These are phyloP conservation scores for Heliocybe sulcata DNA, from an alignment of 1,284 basidiomycete species.

Conservation along the genomic window DNA sequence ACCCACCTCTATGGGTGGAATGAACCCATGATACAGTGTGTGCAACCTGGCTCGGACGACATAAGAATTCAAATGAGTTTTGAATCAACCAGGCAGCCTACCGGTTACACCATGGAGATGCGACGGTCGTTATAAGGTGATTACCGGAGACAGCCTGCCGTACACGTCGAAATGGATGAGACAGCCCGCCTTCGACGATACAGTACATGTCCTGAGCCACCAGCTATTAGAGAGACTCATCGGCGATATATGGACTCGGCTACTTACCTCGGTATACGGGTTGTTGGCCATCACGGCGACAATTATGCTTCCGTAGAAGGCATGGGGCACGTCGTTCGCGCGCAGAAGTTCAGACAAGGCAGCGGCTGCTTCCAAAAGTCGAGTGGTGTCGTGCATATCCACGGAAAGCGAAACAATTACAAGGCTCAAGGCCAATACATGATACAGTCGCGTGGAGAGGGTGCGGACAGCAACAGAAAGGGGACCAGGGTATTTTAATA, in stretches of 20 bases:
- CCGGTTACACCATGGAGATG: slow-evolving; percentile 52
- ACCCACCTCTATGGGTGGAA: slow-evolving; percentile 29
- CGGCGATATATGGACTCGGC: slow-evolving; percentile 5
- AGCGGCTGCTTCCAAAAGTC: slow-evolving; percentile 56
- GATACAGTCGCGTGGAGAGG: slow-evolving; percentile 13
- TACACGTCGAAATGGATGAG: slow-evolving; percentile 48
- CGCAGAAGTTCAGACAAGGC: slow-evolving; percentile 50
- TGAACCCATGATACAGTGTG: slow-evolving; percentile 27
- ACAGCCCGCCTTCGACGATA: slow-evolving; percentile 44
- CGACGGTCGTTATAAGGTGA: slow-evolving; percentile 31
- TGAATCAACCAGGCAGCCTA: slow-evolving; percentile 11
- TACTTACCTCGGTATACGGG: slow-evolving; percentile 47
- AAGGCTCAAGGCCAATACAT: slow-evolving; percentile 16
- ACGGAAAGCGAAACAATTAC: slow-evolving; percentile 11
- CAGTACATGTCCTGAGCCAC: slow-evolving; percentile 43
- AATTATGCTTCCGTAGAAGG: slow-evolving; percentile 60
- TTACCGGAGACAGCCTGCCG: slow-evolving; percentile 40
- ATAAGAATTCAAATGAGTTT: not conserved
- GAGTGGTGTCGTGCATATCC: slow-evolving; percentile 54
- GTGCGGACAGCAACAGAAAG: slow-evolving; percentile 17
- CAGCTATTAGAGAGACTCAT: slow-evolving; percentile 5
- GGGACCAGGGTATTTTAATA: slow-evolving; percentile 13
- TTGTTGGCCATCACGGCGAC: slow-evolving; percentile 50
- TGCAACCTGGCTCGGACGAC: slow-evolving; percentile 22
- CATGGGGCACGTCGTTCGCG: slow-evolving; percentile 48